Base-by-base conservation (phyloP, 179 eudicot genomes). In the Beta macrorhiza region DNA sequence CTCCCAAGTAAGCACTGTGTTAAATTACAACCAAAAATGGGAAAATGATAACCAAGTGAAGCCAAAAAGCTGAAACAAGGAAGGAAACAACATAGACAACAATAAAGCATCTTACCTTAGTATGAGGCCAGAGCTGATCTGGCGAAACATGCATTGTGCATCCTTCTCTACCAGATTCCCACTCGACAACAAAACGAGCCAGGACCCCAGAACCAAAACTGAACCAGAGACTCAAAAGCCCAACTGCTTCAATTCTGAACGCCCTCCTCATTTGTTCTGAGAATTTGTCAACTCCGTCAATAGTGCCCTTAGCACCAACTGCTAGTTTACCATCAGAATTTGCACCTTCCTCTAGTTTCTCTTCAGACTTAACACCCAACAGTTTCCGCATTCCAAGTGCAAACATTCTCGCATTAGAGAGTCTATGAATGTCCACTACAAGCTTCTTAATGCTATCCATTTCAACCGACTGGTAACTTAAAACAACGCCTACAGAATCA, bases 141-240 rank as follows among this genome's bases (percentile, higher is more conserved):
- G 99, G 99, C 51, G 98, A 91, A 81, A 97, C 97, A 90, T 94
- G 99, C 99, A 97, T 94, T 7, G 97, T 93, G 88, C 99, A 97
- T 51, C 99, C 99, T 77, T 92, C 97, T 90, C 86, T 93, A 79
- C 97, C 93, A 71, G 97, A 87, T 80, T 94, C 98, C 99, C 99
- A 97, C 85, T 97, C 98, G 59, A 97, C 97, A 59, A 97, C 98
- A 91, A 97, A 97, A 74, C 98, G 95, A 75, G 98, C 93, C 64
- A 94, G 86, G 62, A 92, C 90, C 74, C 90, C 95, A 49, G 97
- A 89, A 75, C 97, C 97, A 87, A 94, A 97, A 88, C 98, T 94
- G 82, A 97, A 95, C 99, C 98, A 94, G 83, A 97, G 87, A 86
- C 99, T 93, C 91, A 84, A 91, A 61, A 97, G 91, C 71, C 99